Conservation (phyloP, 495 filamentous ascomycete species). For the Penicillium manginii region DNA sequence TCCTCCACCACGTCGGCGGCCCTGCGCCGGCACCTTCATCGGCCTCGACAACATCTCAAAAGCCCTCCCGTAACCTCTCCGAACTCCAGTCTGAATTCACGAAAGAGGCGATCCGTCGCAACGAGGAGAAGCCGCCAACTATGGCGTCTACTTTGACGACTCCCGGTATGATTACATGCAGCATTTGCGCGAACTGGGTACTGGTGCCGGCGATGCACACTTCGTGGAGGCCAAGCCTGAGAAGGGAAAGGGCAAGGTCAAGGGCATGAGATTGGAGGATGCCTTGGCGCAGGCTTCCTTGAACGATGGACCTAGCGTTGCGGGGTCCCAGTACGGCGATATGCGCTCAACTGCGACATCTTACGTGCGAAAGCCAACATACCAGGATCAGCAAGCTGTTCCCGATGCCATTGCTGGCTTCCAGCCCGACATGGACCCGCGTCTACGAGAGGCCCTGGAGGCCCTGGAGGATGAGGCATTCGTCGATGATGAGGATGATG, state of each 20-base stretch:
- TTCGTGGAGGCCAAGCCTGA: conserved; percentile 73
- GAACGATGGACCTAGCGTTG: conserved; percentile 42
- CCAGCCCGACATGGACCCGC: conserved; percentile 97
- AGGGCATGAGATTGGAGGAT: conserved; percentile 79
- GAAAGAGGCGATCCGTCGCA: conserved; percentile 66
- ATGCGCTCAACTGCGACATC: conserved; percentile 59
- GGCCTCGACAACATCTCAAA: conserved; percentile 40
- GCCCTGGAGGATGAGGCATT: conserved; percentile 96
- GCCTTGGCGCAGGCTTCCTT: conserved; percentile 70
- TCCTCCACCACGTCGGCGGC: conserved; percentile 61
- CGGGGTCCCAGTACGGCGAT: conserved; percentile 39
- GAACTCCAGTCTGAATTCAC: conserved; percentile 83
- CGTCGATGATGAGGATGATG: conserved; percentile 82
- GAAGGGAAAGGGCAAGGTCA: conserved; percentile 64
- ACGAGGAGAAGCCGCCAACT: conserved; percentile 94
- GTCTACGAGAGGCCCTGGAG: conserved; percentile 88
- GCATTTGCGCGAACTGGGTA: conserved; percentile 86
- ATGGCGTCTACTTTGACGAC: conserved; percentile 89
- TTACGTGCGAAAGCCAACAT: conserved; percentile 71
- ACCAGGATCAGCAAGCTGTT: conserved; percentile 91
- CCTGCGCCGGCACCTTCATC: conserved; percentile 35
- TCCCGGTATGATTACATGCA: conserved; percentile 99
- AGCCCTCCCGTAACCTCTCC: conserved; percentile 51
- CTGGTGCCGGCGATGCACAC: conserved; percentile 60
- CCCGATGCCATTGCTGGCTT: conserved; percentile 91